Base-by-base conservation (phyloP, 2,329 filamentous ascomycete genomes). In the Penicillium sp. region DNA sequence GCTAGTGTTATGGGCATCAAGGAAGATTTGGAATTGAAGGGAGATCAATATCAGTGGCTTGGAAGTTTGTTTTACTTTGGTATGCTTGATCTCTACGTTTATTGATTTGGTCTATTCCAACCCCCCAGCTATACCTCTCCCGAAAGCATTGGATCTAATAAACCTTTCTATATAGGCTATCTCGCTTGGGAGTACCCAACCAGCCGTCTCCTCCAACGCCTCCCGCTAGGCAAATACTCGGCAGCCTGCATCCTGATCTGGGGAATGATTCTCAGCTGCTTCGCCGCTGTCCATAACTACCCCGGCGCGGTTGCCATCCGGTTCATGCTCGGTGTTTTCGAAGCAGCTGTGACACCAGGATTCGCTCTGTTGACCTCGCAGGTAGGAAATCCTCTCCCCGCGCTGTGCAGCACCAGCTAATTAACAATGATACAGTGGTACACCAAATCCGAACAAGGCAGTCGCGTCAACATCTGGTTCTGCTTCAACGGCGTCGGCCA, bases 321-420 rank as follows among this genome's bases (percentile, higher is more conserved):
- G 0, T 83, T 87, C 63, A 80, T 88, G 57, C 75, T 87, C 0
- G 86, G 86, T 25, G 74, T 85, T 0, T 86, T 85, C 47, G 86
- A 89, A 63, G 75, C 82, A 0, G 81, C 83, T 0, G 82, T 88
- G 1, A 86, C 82, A 0, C 85, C 85, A 0, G 83, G 83, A 0
- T 87, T 87, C 57, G 80, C 82, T 0, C 73, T 88, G 1, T 77
- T 88, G 57, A 87, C 84, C 1, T 80, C 75, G 3, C 82, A 72
- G 58, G 70, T 70, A 51, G n/a, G 60, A 8, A 34, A 27, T 1
- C 3, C 9, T 3, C n/a, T 19, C 29, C 4, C 1, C 2, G 16
- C 4, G 12, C 7, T 16, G 18, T 18, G 6, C 25, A 16, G n/a
- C 5, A 4, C 2, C 2, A 35, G 14, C 22, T 49, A 12, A 44